These are phyloP conservation scores for Poa pratensis DNA, from an alignment of 176 grass and related monocot genomes.

Conservation along the genomic window DNA sequence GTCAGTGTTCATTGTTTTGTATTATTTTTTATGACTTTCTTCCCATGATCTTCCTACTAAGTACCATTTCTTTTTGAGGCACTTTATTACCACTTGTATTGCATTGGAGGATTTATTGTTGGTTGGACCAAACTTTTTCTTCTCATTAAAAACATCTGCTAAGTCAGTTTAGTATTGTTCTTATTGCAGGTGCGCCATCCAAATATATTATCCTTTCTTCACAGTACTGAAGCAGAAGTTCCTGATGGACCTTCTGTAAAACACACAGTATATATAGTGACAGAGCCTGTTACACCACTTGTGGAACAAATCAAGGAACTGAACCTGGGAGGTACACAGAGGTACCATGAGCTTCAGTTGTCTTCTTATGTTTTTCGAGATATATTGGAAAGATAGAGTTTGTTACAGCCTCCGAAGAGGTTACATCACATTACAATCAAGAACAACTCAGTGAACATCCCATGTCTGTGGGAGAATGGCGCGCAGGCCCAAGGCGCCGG, in stretches of 20 bases:
- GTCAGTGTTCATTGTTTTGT: constrained; percentile 1
- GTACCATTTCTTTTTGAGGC: neutral
- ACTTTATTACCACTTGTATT: neutral
- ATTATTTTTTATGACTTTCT: constrained; percentile 17
- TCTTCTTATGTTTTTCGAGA: constrained; percentile 40
- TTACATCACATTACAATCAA: too few relatives aligned
- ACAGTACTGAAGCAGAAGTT: constrained; percentile 92
- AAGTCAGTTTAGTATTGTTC: constrained; percentile 32
- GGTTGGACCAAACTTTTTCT: neutral
- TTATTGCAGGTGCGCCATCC: constrained; percentile 92
- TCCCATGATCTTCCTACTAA: neutral
- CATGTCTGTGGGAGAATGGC: too few relatives aligned
- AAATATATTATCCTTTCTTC: constrained; percentile 99
- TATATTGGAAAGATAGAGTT: too few relatives aligned
- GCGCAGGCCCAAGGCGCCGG: too few relatives aligned
- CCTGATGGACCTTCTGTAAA: constrained; percentile 76
- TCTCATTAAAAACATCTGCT: constrained; percentile 8
- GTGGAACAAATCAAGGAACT: constrained; percentile 94
- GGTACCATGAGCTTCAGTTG: constrained; percentile 55
- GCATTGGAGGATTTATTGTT: neutral
- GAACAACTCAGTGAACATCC: too few relatives aligned
- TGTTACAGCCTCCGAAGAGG: too few relatives aligned
- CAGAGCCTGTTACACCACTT: constrained; percentile 93
- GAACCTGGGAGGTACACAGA: constrained; percentile 86
- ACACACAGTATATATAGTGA: constrained; percentile 95